Conservation (phyloP, 139 green algal species). For the Ettlia oleoabundans region DNA sequence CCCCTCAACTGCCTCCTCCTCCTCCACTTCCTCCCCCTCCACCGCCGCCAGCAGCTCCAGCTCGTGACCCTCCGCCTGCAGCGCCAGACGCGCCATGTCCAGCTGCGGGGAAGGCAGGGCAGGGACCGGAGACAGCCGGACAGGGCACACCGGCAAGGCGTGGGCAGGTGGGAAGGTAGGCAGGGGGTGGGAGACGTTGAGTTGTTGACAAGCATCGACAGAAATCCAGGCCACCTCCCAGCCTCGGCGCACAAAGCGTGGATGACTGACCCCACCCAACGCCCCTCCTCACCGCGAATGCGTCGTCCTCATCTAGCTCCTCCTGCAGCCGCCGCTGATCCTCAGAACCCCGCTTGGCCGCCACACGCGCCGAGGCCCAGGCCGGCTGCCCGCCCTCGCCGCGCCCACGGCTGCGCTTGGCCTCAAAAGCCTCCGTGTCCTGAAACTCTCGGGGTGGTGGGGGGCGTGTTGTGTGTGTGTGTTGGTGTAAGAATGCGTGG, state of each 20-base stretch:
- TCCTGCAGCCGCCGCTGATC: slow-evolving; percentile 13
- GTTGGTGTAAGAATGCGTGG: too few relatives aligned
- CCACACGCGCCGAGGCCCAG: slow-evolving; percentile 18
- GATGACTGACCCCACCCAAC: not conserved
- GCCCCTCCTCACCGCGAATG: slow-evolving; percentile 34
- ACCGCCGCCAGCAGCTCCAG: slow-evolving; percentile 51
- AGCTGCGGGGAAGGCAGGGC: not conserved
- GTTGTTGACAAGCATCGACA: too few relatives aligned
- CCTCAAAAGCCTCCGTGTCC: slow-evolving; percentile 85
- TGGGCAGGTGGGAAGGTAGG: not conserved
- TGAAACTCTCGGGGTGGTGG: slow-evolving; percentile 24
- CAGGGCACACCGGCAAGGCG: not conserved
- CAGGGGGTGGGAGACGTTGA: not conserved
- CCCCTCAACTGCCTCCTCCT: slow-evolving; percentile 7
- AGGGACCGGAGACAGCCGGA: not conserved
- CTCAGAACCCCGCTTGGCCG: not conserved
- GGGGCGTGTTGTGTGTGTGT: not conserved
- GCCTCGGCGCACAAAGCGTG: too few relatives aligned
- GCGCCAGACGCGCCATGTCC: slow-evolving; percentile 32
- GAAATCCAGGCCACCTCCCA: too few relatives aligned
- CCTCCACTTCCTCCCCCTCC: slow-evolving; percentile 43
- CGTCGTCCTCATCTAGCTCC: slow-evolving; percentile 64
- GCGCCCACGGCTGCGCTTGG: slow-evolving; percentile 51
- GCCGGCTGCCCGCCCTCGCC: slow-evolving; percentile 17
- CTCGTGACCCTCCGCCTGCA: slow-evolving; percentile 34